phyloP scores from a whole-genome alignment of 2,329 filamentous ascomycete species.

The Ophiostoma himal-ulmi region DNA sequence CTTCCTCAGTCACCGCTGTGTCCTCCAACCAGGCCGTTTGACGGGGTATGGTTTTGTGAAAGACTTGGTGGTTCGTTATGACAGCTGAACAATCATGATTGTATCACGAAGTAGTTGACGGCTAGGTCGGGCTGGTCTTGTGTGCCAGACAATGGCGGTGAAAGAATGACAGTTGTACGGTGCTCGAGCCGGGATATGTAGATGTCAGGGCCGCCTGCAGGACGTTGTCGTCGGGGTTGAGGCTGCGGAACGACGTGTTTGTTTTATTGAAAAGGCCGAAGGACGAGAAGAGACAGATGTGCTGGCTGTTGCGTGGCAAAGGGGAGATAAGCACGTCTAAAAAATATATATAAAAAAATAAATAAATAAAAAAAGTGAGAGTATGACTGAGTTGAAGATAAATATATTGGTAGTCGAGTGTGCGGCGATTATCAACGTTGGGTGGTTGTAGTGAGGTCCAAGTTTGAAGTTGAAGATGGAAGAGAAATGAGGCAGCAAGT shows the following conservation, averaged over 20 bases:
- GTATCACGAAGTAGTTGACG: neutral
- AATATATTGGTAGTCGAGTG: neutral
- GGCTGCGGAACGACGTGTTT: neutral
- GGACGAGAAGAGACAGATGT: neutral
- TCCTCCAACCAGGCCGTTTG: constrained; percentile 17
- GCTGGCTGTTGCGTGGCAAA: neutral
- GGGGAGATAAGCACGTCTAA: neutral
- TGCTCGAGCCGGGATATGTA: neutral
- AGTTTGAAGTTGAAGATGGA: neutral
- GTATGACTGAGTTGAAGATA: neutral
- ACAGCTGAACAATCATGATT: constrained; percentile 18
- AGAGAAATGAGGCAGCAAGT: neutral
- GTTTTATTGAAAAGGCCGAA: neutral
- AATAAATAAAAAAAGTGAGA: neutral
- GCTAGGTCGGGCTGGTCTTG: neutral
- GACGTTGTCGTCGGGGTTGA: neutral
- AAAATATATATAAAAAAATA: too few relatives aligned
- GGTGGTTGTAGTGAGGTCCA: neutral
- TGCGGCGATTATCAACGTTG: neutral
- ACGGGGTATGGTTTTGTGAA: constrained; percentile 10
- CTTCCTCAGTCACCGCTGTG: neutral
- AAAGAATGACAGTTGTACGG: neutral
- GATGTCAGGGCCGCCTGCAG: neutral
- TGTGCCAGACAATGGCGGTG: neutral
- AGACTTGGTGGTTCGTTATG: constrained; percentile 7